Base-by-base conservation (phyloP, 129 eudicot species). In the Lactuca sativa region DNA sequence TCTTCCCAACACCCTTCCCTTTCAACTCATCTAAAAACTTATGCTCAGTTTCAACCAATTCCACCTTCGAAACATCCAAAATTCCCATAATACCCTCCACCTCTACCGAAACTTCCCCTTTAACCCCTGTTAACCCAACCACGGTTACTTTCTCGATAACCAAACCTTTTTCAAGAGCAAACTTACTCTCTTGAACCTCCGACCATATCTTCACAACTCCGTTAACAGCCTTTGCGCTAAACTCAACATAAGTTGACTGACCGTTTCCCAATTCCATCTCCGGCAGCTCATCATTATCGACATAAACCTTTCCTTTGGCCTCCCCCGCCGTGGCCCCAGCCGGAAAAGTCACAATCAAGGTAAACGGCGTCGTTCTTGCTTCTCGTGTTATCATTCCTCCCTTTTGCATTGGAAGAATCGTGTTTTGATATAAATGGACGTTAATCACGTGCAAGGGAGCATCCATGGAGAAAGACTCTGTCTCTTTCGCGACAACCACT, bases 201-300 rank as follows among this genome's bases (percentile, higher is more conserved):
- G 99, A 90, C 99, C 97, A 89, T 64, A 90, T 69, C 74, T 87
- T 90, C 49, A 90, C 86, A 43, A 53, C 63, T 8, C 87, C 88
- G 5, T 82, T 40, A 6, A 54, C 75, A 1, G 75, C 77, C 52
- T 62, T 87, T 5, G 99, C 99, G 4, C 79, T 78, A 60, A 93
- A 87, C 0, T 90, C 97, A 2, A 93, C 59, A 49, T 85, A 87
- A 0, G 82, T 82, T 5, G 98, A 89, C 12, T 72, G 66, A 2
- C 95, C 95, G 18, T 64, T 82, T 37, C 97, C 95, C 7, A 90
- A 77, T 73, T 78, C 80, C 99, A 93, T 93, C 80, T 93, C 99
- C 1, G 98, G 96, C 11, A 87, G 92, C 88, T 93, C 99, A 40
- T 93, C 99, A 3, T 90, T 84, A 44, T 93, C 97, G 4, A 89